Evolutionary conservation across 345 rosid species (phyloP).

Genomic region (Moricandia arvensis): DNA sequence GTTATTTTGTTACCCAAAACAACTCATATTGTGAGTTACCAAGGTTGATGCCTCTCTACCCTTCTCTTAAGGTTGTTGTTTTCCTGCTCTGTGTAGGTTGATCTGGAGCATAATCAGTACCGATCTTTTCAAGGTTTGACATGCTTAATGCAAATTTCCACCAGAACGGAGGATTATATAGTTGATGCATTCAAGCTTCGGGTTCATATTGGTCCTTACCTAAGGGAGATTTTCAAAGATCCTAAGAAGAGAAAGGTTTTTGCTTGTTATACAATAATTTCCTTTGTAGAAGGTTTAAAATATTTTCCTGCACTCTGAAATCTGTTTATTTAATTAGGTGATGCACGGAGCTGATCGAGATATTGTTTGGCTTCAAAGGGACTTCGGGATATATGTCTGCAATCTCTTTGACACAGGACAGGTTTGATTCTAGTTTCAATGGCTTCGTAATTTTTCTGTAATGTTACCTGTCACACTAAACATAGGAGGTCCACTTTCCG

Average conservation of each 20-base stretch:
- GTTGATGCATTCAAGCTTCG: slow-evolving; percentile 87
- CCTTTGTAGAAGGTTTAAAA: slow-evolving; percentile 5
- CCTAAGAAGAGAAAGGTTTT: slow-evolving; percentile 87
- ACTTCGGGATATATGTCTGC: slow-evolving; percentile 95
- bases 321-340: slow-evolving; percentile 53
- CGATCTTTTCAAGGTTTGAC: slow-evolving; percentile 98
- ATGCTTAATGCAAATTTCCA: slow-evolving; percentile 98
- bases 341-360: slow-evolving; percentile 99
- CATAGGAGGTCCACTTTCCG: neutral
- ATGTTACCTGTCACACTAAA: neutral
- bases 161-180: slow-evolving; percentile 87
- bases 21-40: neutral
- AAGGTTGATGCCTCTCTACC: slow-evolving; percentile 6
- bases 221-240: slow-evolving; percentile 93
- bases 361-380: slow-evolving; percentile 94
- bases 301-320: slow-evolving; percentile 31
- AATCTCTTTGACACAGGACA: slow-evolving; percentile 99
- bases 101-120: slow-evolving; percentile 95
- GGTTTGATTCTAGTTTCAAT: slow-evolving; percentile 46
- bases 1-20: neutral
- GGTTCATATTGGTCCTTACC: slow-evolving; percentile 80
- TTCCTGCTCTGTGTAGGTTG: slow-evolving; percentile 60
- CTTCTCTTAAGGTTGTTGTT: slow-evolving; percentile 12
- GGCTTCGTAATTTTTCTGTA: neutral
- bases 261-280: slow-evolving; percentile 8